phyloP scores from a whole-genome alignment of 306 rosid genomes.

The Cucurbita moschata region DNA sequence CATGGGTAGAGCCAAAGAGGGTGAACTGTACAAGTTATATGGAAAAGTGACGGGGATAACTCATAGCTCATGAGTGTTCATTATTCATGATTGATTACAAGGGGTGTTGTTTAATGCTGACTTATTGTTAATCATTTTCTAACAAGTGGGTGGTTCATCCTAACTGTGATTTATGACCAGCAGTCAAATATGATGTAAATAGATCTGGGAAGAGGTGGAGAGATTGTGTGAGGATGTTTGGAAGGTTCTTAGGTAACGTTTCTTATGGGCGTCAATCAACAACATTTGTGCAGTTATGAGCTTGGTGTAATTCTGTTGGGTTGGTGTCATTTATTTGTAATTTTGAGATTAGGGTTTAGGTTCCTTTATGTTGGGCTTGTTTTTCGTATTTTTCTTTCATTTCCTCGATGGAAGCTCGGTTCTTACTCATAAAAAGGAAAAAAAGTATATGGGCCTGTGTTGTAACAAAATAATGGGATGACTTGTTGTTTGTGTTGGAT shows the following conservation, averaged over 20 bases:
- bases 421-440: neutral
- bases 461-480: neutral
- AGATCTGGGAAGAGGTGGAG: neutral
- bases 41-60: neutral
- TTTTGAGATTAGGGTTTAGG: neutral
- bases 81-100: neutral
- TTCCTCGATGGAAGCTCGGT: neutral
- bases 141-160: neutral
- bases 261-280: neutral
- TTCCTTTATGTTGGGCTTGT: neutral
- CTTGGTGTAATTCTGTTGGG: no score
- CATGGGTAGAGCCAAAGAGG: no score
- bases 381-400: neutral
- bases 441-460: neutral
- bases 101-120: neutral
- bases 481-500: neutral
- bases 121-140: neutral
- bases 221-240: neutral
- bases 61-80: neutral
- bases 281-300: no score
- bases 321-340: neutral
- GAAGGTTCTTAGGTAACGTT: neutral
- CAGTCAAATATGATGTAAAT: neutral
- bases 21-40: neutral
- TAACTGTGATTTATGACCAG: neutral